These are phyloP conservation scores for Scutellaria galericulata DNA, from an alignment of 257 asterid genomes.

Conservation along the genomic window DNA sequence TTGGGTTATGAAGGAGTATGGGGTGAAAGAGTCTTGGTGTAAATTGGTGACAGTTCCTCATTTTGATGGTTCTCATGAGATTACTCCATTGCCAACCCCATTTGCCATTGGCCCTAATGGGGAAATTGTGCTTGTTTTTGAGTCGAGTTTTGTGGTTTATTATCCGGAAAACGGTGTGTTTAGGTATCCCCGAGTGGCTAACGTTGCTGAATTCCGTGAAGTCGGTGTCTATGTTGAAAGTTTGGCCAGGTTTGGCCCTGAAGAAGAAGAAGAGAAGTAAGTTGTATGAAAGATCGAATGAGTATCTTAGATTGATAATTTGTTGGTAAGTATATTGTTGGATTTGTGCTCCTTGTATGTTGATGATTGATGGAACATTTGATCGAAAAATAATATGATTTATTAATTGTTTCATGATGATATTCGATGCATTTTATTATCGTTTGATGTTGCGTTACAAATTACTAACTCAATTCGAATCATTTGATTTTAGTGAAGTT, in stretches of 20 bases:
- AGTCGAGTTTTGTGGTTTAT: constrained; percentile 28
- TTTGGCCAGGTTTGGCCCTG: constrained; percentile 16
- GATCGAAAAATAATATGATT: too few relatives aligned
- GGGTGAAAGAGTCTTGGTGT: constrained; percentile 49
- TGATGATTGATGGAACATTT: neutral
- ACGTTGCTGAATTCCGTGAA: neutral
- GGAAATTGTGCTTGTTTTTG: constrained; percentile 35
- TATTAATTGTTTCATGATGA: too few relatives aligned
- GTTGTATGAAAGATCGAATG: neutral
- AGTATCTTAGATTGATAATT: neutral
- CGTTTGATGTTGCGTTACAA: too few relatives aligned
- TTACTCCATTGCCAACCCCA: neutral
- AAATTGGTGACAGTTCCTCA: constrained; percentile 41
- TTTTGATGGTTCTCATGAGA: constrained; percentile 12
- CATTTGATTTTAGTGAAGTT: too few relatives aligned
- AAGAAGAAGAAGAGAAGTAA: neutral
- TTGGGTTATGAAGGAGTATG: constrained; percentile 60
- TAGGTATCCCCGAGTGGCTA: neutral
- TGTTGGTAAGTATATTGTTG: neutral
- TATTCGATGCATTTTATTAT: too few relatives aligned
- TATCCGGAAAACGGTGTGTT: constrained; percentile 31
- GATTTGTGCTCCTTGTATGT: neutral
- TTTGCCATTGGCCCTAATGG: constrained; percentile 42
- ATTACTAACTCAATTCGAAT: too few relatives aligned
- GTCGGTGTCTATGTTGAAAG: constrained; percentile 20